These are phyloP conservation scores for Trametes cubensis DNA, from an alignment of 768 basidiomycete genomes.

Conservation along the genomic window DNA sequence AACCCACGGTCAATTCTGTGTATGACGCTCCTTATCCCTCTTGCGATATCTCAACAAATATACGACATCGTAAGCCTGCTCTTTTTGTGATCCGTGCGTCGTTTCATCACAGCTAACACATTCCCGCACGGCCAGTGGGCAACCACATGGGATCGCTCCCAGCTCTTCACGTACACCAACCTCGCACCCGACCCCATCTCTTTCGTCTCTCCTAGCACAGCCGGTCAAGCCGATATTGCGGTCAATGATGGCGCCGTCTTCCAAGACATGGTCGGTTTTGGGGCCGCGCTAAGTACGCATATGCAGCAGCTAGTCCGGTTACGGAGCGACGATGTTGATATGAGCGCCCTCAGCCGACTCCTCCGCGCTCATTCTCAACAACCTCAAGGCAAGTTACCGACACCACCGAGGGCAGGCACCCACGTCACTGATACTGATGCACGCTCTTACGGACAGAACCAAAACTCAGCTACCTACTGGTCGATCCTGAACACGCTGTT, in stretches of 20 bases:
- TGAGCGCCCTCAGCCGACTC: slow-evolving; percentile 59
- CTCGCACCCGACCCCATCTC: slow-evolving; percentile 47
- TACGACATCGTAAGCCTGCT: slow-evolving; percentile 33
- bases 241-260: slow-evolving; percentile 52
- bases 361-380: slow-evolving; percentile 59
- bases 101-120: not conserved
- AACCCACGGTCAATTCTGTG: not conserved
- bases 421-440: not conserved
- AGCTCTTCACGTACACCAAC: slow-evolving; percentile 56
- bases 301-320: slow-evolving; percentile 3
- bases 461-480: slow-evolving; percentile 61
- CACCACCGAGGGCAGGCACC: not conserved
- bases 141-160: slow-evolving; percentile 41
- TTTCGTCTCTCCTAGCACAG: slow-evolving; percentile 56
- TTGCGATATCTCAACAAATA: slow-evolving; percentile 33
- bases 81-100: not conserved
- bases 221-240: slow-evolving; percentile 63
- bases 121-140: slow-evolving; percentile 27
- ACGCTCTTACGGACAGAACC: slow-evolving; percentile 39
- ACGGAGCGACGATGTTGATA: not conserved
- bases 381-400: slow-evolving; percentile 56
- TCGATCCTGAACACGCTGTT: slow-evolving; percentile 61
- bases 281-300: slow-evolving; percentile 59
- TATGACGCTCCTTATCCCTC: not conserved
- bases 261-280: slow-evolving; percentile 70